A percentile compares a stretch with the other conserved stretches of the same genome.
phyloP scores from a whole-genome alignment of 805 yeast species.

The Tetrapisispora phaffii region DNA sequence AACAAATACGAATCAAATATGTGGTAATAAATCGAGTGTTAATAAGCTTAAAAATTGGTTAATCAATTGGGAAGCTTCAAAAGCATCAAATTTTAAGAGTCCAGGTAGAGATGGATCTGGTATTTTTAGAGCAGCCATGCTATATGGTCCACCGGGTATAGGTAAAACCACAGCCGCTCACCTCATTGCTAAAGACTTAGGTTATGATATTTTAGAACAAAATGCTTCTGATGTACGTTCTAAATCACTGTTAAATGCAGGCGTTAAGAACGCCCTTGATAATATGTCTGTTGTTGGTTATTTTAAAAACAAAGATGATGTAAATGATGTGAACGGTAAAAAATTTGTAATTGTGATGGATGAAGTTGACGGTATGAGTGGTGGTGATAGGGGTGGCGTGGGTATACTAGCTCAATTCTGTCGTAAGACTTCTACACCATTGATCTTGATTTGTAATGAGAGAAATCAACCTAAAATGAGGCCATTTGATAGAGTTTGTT shows the following conservation, averaged over 20 bases:
- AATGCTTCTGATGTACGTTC: constrained; percentile 88
- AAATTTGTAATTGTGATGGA: constrained; percentile 88
- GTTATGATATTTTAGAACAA: constrained; percentile 66
- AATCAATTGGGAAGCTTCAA: constrained; percentile 55
- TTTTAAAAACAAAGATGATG: constrained; percentile 36
- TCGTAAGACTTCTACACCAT: constrained; percentile 74
- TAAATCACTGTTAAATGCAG: constrained; percentile 60
- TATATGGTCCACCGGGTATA: constrained; percentile 82
- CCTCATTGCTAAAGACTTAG: constrained; percentile 55
- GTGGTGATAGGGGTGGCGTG: constrained; percentile 98
- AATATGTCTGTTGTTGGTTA: constrained; percentile 80
- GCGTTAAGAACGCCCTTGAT: constrained; percentile 59
- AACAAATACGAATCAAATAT: constrained; percentile 56
- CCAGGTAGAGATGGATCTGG: constrained; percentile 60
- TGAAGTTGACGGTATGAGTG: constrained; percentile 98
- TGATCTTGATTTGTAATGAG: constrained; percentile 90
- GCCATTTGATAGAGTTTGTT: constrained; percentile 77
- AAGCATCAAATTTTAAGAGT: constrained; percentile 44
- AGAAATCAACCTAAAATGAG: constrained; percentile 89
- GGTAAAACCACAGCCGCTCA: constrained; percentile 82
- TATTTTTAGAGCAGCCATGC: constrained; percentile 67
- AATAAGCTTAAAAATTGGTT: constrained; percentile 66
- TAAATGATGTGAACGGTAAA: constrained; percentile 33
- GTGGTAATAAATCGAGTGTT: constrained; percentile 82
- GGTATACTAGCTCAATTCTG: constrained; percentile 88